Evolutionary conservation across 192 early-diverging fungal species (phyloP).

Genomic region (Entophlyctis luteolus): DNA sequence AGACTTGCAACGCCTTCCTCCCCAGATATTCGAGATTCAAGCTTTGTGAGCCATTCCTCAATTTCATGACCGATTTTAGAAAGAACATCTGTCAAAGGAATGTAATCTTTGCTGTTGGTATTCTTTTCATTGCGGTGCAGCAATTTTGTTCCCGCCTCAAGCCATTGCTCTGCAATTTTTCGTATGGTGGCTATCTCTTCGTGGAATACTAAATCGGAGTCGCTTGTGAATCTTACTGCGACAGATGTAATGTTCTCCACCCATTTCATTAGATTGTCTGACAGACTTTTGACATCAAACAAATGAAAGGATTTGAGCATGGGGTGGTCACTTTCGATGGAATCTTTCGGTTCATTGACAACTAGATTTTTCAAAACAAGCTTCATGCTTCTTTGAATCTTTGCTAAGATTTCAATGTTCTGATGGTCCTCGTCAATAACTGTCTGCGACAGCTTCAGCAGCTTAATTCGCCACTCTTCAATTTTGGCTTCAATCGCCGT

Average conservation of each 20-base stretch:
- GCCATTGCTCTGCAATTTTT: conserved; percentile 45
- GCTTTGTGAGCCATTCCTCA: conserved; percentile 52
- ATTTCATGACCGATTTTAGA: conserved; percentile 38
- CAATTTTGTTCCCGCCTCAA: conserved; percentile 41
- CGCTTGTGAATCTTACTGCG: conserved; percentile 50
- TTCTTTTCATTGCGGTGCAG: conserved; percentile 47
- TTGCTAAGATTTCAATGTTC: conserved; percentile 47
- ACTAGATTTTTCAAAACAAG: conserved; percentile 48
- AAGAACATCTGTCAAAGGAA: conserved; percentile 41
- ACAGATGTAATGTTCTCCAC: conserved; percentile 45
- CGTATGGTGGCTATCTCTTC: conserved; percentile 48
- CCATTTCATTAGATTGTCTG: conserved; percentile 49
- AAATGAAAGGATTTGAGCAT: conserved; percentile 47
- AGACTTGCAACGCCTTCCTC: conserved; percentile 53
- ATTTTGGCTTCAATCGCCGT: conserved; percentile 45
- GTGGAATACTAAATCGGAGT: conserved; percentile 44
- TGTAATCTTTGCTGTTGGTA: conserved; percentile 49
- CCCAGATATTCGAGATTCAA: conserved; percentile 46
- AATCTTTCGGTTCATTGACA: conserved; percentile 37
- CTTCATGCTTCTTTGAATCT: conserved; percentile 48
- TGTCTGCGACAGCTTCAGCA: conserved; percentile 46
- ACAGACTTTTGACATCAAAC: conserved; percentile 41
- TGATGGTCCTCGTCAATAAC: conserved; percentile 56
- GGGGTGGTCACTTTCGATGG: conserved; percentile 44
- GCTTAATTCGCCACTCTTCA: conserved; percentile 47